phyloP scores from a whole-genome alignment of 352 stramenopile genomes.

The Blastocystis sp. region DNA sequence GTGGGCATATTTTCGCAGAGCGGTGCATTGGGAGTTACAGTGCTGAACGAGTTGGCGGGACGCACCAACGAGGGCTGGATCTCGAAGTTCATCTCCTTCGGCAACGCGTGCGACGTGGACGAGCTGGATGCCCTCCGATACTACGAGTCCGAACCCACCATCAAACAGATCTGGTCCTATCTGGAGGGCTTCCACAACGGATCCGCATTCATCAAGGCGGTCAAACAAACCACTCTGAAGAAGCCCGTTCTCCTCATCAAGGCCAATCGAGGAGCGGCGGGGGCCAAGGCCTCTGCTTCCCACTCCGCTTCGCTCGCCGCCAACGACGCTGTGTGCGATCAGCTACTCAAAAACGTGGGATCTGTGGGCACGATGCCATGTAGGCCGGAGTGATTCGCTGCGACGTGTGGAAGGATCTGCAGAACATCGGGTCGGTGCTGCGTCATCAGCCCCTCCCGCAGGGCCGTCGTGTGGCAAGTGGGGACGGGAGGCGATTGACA shows the following conservation, averaged over 20 bases:
- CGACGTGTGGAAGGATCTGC: conserved; percentile 39
- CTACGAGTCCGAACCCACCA: background rate
- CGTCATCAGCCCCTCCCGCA: conserved; percentile 9
- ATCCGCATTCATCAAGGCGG: background rate
- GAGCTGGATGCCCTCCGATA: background rate
- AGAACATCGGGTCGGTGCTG: conserved; percentile 22
- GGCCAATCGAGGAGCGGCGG: background rate
- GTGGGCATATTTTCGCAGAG: conserved; percentile 31
- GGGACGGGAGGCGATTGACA: background rate
- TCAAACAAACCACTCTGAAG: background rate
- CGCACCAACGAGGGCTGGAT: background rate
- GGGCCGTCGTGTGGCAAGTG: conserved; percentile 23
- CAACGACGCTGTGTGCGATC: conserved; percentile 26
- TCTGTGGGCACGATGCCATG: background rate
- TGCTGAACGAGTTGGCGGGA: conserved; percentile 45
- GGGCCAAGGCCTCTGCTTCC: conserved; percentile 33
- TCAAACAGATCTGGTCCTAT: conserved; percentile 41
- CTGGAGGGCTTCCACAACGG: conserved; percentile 45
- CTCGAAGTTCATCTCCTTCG: conserved; percentile 52
- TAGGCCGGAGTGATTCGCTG: conserved; percentile 29
- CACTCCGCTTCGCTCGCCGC: conserved; percentile 42
- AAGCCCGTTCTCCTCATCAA: conserved; percentile 48
- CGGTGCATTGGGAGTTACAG: background rate
- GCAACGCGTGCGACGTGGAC: conserved; percentile 43
- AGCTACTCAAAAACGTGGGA: conserved; percentile 5